Base-by-base conservation (phyloP, 805 yeast genomes). In the Cephaloascus albidus region DNA sequence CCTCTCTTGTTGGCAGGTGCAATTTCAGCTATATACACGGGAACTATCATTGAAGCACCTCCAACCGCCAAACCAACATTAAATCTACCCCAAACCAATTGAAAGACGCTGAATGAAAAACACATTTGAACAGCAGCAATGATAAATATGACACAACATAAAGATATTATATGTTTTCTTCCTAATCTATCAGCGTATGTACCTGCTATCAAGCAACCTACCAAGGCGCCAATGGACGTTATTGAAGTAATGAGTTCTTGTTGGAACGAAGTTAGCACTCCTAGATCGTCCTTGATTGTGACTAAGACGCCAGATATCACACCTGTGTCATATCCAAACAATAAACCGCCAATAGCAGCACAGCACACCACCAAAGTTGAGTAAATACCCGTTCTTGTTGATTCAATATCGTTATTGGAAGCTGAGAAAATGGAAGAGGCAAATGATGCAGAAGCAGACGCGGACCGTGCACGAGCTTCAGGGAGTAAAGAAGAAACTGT, bases 51-150 rank as follows among this genome's bases (percentile, higher is more conserved):
- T 0, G 88, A 74, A 4, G 84, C 81, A 20, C 74, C 72, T 14
- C 93, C 93, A 18, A 84, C 78, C 6, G 83, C 87, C 19, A 80
- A 50, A n/a, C 89, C 89, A 14, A 83, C 72, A 26, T 78, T 54
- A 23, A 74, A 66, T 42, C 90, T 65, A 1, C 90, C 90, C 37
- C 63, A 46, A 27, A 68, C 56, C 41, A 73, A 50, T 44, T 63
- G 65, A 41, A 54, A 45, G 52, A 77, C 63, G 12, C 60, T 54
- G 18, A 52, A 42, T 2, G 63, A 47, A 12, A 73, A 49, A 0
- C 76, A 57, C 54, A 76, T 70, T 50, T 71, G 70, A 15, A 75
- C 45, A 2, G 78, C 76, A 12, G 76, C 63, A 12, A 68, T 49
- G 33, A 71, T 65, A 43, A 76, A 69, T 1, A 70, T 51, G 47